Base-by-base conservation (phyloP, 176 grass and related monocot species). In the Carex parvula region DNA sequence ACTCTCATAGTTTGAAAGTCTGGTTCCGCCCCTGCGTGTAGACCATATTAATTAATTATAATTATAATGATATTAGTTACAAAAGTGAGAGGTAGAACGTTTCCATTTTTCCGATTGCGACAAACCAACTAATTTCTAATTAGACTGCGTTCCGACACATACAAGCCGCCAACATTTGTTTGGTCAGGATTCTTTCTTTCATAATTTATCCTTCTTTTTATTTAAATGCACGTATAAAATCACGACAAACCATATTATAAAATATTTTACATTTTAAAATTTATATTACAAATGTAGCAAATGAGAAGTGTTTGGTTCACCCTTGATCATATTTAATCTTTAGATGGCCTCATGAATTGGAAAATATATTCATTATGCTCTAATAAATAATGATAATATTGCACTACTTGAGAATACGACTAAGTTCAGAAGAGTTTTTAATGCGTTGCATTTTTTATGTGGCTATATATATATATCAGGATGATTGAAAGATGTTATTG, bases 111-210 rank as follows among this genome's bases (percentile, higher is more conserved):
- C 13, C 2, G 72, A 76, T 32, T 30, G 72, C 30, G 72, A 76
- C 72, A 54, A 55, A 76, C 42, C 71, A 76, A 76, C 71, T 76
- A 75, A 56, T 77, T 77, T 53, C 73, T 77, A 29, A 29, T 39
- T 55, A 32, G 4, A 30, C 13, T 17, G 24, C 22, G 30, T 76
- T 14, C 3, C 1, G 72, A 76, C 48, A 29, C 24, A 55, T 54
- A 29, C 46, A 55, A 29, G 15, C 50, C 11, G 50, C 48, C 73
- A 77, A 56, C 2, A 16, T 55, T 29, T 76, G 72, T 76, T 76
- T 76, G 72, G 21, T 76, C 44, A 76, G 48, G 72, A 76, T 76
- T 76, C 48, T 29, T 30, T 56, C 5, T 76, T 55, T 2, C 11
- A 12, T 50, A 50, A 41, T n/a, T 42, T 16, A 16, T 26, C 1